Evolutionary conservation across 371 early-diverging fungal genomes (phyloP).

Genomic region (Zancudomyces culisetae): DNA sequence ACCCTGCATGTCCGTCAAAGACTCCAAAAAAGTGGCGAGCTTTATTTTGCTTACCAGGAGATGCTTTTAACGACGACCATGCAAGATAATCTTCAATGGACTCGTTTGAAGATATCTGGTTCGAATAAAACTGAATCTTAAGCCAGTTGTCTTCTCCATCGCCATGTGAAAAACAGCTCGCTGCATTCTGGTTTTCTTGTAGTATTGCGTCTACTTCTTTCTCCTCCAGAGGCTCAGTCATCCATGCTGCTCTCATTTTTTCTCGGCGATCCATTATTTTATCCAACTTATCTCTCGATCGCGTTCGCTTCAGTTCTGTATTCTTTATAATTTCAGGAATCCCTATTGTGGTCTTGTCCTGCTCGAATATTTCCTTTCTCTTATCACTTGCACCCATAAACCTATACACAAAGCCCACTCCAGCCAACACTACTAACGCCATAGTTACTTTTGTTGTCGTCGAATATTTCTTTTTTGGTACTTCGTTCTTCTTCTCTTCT

Average conservation of each 20-base stretch:
- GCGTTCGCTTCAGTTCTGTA: neutral
- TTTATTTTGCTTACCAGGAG: conserved; percentile 7
- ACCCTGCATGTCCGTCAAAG: conserved; percentile 43
- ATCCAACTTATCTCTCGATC: neutral
- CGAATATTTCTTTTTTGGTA: too few relatives aligned
- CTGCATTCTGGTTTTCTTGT: neutral
- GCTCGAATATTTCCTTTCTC: neutral
- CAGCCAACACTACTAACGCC: neutral
- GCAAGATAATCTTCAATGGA: conserved; percentile 33
- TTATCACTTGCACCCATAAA: neutral
- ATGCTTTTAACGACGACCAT: conserved; percentile 4
- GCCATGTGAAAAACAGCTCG: neutral
- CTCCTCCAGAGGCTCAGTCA: neutral
- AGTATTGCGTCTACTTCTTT: neutral
- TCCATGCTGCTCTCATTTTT: neutral
- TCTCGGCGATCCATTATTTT: neutral
- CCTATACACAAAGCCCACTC: neutral
- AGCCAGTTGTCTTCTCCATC: neutral
- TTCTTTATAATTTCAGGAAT: too few relatives aligned
- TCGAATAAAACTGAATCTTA: conserved; percentile 12
- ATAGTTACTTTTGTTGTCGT: neutral
- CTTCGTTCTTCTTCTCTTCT: too few relatives aligned
- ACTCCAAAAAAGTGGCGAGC: conserved; percentile 32
- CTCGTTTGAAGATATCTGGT: conserved; percentile 35
- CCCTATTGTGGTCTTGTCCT: too few relatives aligned